Base-by-base conservation (phyloP, 192 early-diverging fungal genomes). In the Backusella macrospora region DNA sequence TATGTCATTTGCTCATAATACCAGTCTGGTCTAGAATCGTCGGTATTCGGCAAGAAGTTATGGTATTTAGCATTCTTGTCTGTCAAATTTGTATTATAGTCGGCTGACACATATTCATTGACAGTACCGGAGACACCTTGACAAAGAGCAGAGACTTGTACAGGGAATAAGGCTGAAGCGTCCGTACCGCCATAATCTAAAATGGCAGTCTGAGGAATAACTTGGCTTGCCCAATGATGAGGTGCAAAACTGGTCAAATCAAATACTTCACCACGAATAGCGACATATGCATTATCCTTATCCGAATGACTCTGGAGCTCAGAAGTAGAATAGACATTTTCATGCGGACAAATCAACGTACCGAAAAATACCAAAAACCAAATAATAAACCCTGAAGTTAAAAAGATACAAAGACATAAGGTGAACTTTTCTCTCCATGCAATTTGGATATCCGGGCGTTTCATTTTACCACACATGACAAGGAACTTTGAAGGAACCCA, bases 361-460 rank as follows among this genome's bases (percentile, higher is more conserved):
- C 93, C 93, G 65, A 93, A 84, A 29, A 87, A 86, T 5, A 86
- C 92, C 45, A 95, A 94, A 76, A 96, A 92, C 81, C 97, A 96
- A 44, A 98, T 85, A 59, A 96, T 90, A 76, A 92, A 78, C 15
- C 75, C 85, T 21, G 92, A 94, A 69, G 96, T 77, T 48, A 95
- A 86, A 21, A 91, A 83, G 45, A 98, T 95, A 68, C 98, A 80
- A 72, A 93, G 74, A 75, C 95, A 96, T 37, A 99, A 85, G 1
- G 98, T 93, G 9, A 97, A 87, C 80, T 99, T 98, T 79, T 99
- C 98, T 69, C 98, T 89, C 98, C 98, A 99, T 8, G 98, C 98
- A 83, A 94, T 88, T 48, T 89, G 93, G 67, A 95, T 85, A 76
- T 95, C 93, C 23, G 81, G 84, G 48, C 89, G 87, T 78, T 90